Evolutionary conservation across 257 asterid species (phyloP).

Genomic region (Ilex asprella): DNA sequence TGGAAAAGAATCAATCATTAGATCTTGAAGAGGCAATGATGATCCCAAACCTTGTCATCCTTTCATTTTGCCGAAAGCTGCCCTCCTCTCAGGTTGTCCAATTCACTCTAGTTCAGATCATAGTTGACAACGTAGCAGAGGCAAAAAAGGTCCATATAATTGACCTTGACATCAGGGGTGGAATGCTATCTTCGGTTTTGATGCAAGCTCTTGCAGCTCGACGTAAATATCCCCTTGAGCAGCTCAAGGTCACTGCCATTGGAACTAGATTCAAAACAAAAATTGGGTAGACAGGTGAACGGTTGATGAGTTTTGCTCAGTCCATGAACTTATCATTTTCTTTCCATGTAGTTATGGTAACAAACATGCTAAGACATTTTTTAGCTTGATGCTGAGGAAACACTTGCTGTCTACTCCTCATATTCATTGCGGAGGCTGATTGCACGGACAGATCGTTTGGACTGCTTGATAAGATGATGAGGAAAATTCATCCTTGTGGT

Average conservation of each 20-base stretch:
- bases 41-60: conserved; percentile 3
- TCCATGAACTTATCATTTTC: conserved; percentile 19
- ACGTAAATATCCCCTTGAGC: conserved; percentile 13
- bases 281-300: conserved; percentile 27
- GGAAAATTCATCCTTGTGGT: conserved; percentile 24
- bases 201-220: conserved; percentile 32
- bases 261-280: conserved; percentile 21
- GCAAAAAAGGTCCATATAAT: conserved; percentile 34
- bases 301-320: conserved; percentile 26
- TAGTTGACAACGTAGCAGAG: conserved; percentile 28
- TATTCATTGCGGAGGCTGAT: conserved; percentile 17
- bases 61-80: conserved; percentile 7
- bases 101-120: conserved; percentile 31
- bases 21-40: conserved; percentile 13
- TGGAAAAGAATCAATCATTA: conserved; percentile 2
- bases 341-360: conserved; percentile 15
- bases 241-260: conserved; percentile 39
- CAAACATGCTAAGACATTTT: conserved; percentile 24
- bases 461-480: conserved; percentile 16
- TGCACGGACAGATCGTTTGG: conserved; percentile 18
- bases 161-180: conserved; percentile 26
- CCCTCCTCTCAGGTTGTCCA: conserved; percentile 28
- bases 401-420: conserved; percentile 24
- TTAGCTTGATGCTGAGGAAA: conserved; percentile 23
- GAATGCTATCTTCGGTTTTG: conserved; percentile 33